These are phyloP conservation scores for Rachicladosporium sp. DNA, from an alignment of 2,329 filamentous ascomycete species.

Conservation along the genomic window DNA sequence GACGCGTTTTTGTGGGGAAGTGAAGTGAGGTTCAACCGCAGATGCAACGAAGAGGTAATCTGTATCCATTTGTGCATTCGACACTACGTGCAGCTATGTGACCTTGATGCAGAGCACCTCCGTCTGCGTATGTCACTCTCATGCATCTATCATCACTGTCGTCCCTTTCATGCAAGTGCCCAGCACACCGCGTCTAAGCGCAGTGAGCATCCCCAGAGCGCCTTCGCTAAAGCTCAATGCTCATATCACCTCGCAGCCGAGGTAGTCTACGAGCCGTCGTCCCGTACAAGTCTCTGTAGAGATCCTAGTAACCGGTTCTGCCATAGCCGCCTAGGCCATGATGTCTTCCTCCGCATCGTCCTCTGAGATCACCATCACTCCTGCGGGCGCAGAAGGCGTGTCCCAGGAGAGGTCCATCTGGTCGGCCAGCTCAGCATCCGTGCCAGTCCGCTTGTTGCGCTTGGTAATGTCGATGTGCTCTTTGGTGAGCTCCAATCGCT, in stretches of 20 bases:
- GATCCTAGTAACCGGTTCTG: too few species aligned
- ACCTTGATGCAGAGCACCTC: too few species aligned
- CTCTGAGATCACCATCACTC: slow-evolving; percentile 5
- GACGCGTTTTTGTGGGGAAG: background rate
- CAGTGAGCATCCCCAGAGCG: too few species aligned
- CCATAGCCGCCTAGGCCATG: slow-evolving; percentile 12
- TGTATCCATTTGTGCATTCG: background rate
- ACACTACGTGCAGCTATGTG: background rate
- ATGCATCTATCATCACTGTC: too few species aligned
- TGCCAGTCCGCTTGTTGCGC: slow-evolving; percentile 30
- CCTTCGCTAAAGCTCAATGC: too few species aligned
- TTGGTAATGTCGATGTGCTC: slow-evolving; percentile 46
- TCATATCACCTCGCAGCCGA: too few species aligned
- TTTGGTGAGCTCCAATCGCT: slow-evolving; percentile 43
- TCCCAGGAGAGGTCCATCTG: slow-evolving; percentile 26
- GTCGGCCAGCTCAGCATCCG: slow-evolving; percentile 22
- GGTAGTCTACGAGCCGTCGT: too few species aligned
- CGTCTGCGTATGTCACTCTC: too few species aligned
- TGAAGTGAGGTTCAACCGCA: background rate
- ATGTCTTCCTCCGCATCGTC: slow-evolving; percentile 20
- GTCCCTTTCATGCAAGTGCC: too few species aligned
- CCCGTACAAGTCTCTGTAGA: too few species aligned
- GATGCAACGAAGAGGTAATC: too few species aligned
- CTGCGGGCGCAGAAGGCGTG: slow-evolving; percentile 5
- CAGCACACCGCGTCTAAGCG: too few species aligned